Evolutionary conservation across 2,329 filamentous ascomycete species (phyloP).

Genomic region (Trichoderma asperellum): DNA sequence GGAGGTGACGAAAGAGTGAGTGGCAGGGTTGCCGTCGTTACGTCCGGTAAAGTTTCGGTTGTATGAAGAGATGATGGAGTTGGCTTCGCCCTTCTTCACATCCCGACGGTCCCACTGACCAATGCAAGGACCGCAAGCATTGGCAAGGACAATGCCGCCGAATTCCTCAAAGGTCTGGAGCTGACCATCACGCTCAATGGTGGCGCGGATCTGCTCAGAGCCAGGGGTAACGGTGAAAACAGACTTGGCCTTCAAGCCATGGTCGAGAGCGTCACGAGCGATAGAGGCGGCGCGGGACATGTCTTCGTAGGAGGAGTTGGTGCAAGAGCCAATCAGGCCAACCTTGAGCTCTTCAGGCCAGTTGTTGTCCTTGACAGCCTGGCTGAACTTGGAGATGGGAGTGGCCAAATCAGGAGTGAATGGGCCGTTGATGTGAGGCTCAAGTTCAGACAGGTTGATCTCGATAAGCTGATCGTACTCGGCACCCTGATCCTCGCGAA

Average conservation of each 20-base stretch:
- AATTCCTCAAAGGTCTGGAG: constrained; percentile 95
- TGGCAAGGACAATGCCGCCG: constrained; percentile 90
- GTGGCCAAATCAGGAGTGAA: constrained; percentile 98
- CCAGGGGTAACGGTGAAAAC: constrained; percentile 95
- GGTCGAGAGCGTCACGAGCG: constrained; percentile 84
- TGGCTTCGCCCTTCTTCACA: constrained; percentile 91
- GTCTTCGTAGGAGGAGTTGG: constrained; percentile 84
- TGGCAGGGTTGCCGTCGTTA: constrained; percentile 94
- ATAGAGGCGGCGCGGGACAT: constrained; percentile 94
- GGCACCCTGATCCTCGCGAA: constrained; percentile 84
- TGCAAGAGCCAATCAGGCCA: constrained; percentile 97
- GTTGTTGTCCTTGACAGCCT: constrained; percentile 89
- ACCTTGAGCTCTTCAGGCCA: constrained; percentile 98
- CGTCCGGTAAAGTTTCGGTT: constrained; percentile 99
- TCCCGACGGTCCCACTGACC: constrained; percentile 95
- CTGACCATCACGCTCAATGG: constrained; percentile 87
- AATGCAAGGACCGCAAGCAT: constrained; percentile 91
- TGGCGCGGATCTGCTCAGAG: constrained; percentile 94
- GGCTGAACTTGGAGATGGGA: constrained; percentile 95
- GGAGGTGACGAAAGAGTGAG: constrained; percentile 90
- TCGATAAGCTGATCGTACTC: constrained; percentile 97
- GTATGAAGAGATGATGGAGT: constrained; percentile 98
- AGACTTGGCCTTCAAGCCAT: constrained; percentile 92
- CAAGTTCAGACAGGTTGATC: constrained; percentile 91
- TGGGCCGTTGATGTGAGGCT: constrained; percentile 98